Evolutionary conservation across 2,329 filamentous ascomycete genomes (phyloP), one percentile per base, ranked within the genome.

Genomic region (Neophaeococcomyces mojaviensis): DNA sequence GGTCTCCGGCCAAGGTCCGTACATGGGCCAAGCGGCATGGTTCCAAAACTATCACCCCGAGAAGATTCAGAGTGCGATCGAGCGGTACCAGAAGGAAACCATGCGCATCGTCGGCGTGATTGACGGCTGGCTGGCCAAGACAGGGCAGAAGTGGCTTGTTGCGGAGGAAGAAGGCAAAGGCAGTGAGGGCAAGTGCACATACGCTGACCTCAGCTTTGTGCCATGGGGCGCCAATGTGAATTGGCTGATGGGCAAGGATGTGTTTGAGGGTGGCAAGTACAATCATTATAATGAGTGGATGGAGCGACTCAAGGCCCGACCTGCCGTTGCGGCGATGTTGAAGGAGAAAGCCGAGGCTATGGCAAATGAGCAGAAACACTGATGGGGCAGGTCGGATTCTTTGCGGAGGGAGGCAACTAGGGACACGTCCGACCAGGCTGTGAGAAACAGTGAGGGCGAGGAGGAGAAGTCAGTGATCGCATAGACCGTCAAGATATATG

Each of bases 21-120:
- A 73, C 54, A 72, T 63, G 44, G 71, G 71, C 12, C 70, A 73
- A 55, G 58, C 58, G 0, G 61, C 58, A 28, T 73, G 68, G 69
- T 72, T 69, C 55, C 51, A 20, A 5, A 16, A 34, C 5, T 66
- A 62, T 46, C 66, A 72, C 56, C 57, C 59, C 0, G 69, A 74
- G 47, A 68, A 67, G 49, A 28, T 72, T 16, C 59, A 56, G 0
- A 64, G 61, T 8, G 70, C 68, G 6, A 58, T 68, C 19, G 64
- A 69, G 3, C 65, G 70, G 18, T 74, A 73, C 53, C 44, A 54
- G 15, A 64, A 65, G 26, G 70, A 74, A 50, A 59, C 69, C 45
- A 59, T 61, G 22, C 69, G 71, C 35, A 62, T 74, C 10, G 56
- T 63, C 8, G 61, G 61, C 13, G 70, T 75, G 5, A 56, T 76